Evolutionary conservation across 352 stramenopile species (phyloP), one percentile per base, ranked within the genome.

Genomic region (Globisporangium ultimum): DNA sequence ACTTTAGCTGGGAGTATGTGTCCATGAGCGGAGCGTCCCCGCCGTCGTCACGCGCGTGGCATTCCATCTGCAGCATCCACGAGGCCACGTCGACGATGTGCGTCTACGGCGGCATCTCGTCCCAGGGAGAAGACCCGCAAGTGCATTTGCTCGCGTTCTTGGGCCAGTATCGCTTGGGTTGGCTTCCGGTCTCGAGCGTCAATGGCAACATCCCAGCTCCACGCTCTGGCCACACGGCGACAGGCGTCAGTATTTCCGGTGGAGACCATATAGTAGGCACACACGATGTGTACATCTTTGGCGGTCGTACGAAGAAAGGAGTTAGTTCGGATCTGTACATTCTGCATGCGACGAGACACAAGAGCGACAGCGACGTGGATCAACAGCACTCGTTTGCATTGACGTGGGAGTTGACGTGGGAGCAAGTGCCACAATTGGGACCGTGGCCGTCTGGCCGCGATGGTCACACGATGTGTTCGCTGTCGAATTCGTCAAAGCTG

Each of bases 51-150:
- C 71, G 81, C n/a, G 72, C 78, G 3, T 91, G 81, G 81, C 81
- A 91, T 50, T 71, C 73, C 0, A 63, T 78, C 14, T 69, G 63
- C 32, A 22, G 51, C 13, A 70, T 87, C n/a, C 61, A 58, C 11
- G n/a, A 41, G 0, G 38, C 15, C 10, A 55, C 42, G 2, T 63
- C 63, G 0, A 51, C 61, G 1, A 69, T 80, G 22, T 77, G 67
- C 54, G 61, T 89, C 1, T 88, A 88, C 38, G 81, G 81, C 5
- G 81, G 81, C 4, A 74, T 88, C 7, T 91, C 81, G 12, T 76
- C 69, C 18, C 65, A 52, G 20, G 81, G 73, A 28, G 81, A 91
- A 65, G 81, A 89, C 36, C 21, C 77, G 0, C 48, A 20, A 2
- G 48, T 89, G 14, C 57, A 88, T 58, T 34, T 89, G 2, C 52